Evolutionary conservation across 2,329 filamentous ascomycete genomes (phyloP), one percentile per base, ranked within the genome.

Genomic region (Parafenestella ontariensis): DNA sequence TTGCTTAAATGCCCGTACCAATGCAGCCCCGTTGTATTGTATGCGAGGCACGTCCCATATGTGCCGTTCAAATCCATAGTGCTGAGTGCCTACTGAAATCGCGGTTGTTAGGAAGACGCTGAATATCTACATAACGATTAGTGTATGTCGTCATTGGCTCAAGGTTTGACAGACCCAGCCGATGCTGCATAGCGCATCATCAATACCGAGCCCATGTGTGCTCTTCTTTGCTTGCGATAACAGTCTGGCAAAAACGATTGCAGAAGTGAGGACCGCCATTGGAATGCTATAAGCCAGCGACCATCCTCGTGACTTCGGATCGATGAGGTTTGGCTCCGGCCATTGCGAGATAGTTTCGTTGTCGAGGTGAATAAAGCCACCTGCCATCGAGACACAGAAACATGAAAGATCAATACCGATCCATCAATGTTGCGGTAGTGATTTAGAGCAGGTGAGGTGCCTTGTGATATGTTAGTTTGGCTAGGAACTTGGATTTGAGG

Each of bases 21-120:
- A 36, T 13, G 60, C 64, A 34, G 62, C 57, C 3, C 41, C 39
- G 23, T 26, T 43, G 28, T 59, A 59, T 54, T 44, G 52, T 43
- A 18, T 29, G 8, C 2, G 23, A 21, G 65, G 64, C 9, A 71
- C 62, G 44, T 77, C 74, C 75, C 74, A 78, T n/a, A 73, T 61
- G 45, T 77, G 72, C 24, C 71, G 62, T 34, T 73, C 66, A n/a
- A 74, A 71, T 18, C 69, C 59, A 48, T 56, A 69, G 5, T 54
- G 52, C 26, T 69, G 33, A 9, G 17, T n/a, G 31, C 31, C 31
- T n/a, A 34, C 11, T 17, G 52, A 5, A 29, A 46, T 49, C 26
- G 54, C 8, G 26, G 42, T 47, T 17, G 59, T 59, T 34, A 63
- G 59, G 5, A 62, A 28, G 4, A 46, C 17, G 21, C 52, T 50